Evolutionary conservation across 1,139 yeast species (phyloP), one percentile per base, ranked within the genome.

Genomic region (Saccharomyces hybrid): DNA sequence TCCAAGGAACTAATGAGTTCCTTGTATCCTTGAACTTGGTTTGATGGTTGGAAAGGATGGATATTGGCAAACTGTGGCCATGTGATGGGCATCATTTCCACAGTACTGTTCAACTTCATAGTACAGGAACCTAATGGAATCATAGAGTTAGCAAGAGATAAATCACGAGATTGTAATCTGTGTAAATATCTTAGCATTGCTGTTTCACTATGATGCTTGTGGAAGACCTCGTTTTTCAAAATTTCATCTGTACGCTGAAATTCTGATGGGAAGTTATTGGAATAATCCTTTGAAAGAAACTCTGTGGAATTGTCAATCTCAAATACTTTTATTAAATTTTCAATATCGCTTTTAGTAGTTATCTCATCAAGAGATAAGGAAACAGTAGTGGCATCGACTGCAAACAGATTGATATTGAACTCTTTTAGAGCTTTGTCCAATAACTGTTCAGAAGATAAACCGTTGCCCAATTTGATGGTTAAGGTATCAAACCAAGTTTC

Each of bases 71-170:
- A 90, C 58, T 95, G 97, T 31, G 97, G 97, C 85, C 96, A 90
- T 4, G 97, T 86, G 57, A 93, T 79, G 48, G 98, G 91, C 60
- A 83, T 82, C 98, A 93, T 93, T 71, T 89, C 95, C 14, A 90
- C 95, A 2, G 98, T 91, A 52, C 97, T 86, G 69, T 93, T 93
- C 67, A 93, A 79, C 73, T 93, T 93, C 99, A 93, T 93, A 34
- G 99, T 93, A 76, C 99, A 93, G 9, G 97, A 89, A 38, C 99
- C 99, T 61, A 93, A 80, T 46, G 98, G 95, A 60, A 93, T 93
- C 99, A 93, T 93, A 13, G 97, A 88, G 69, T 90, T 88, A 28
- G 98, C 97, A 59, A 93, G 78, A 0, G 98, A 91, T 60, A 93
- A 77, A 74, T 93, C 99, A 73, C 87, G 89, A 57, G 84, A 77